phyloP scores from a whole-genome alignment of 2,329 filamentous ascomycete genomes.

The Diaporthe longicolla region DNA sequence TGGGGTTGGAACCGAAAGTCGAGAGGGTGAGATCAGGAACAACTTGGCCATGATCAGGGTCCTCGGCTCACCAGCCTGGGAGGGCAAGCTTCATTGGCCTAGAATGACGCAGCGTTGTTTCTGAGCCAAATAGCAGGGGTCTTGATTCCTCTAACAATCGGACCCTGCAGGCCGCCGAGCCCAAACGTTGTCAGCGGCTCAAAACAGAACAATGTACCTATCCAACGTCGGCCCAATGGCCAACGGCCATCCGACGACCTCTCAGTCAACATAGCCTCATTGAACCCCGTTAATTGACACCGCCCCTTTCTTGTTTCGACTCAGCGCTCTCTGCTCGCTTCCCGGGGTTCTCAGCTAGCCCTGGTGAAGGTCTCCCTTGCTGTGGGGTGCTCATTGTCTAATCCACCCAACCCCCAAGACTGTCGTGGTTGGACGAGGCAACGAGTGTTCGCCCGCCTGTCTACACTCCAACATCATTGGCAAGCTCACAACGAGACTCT shows the following conservation, averaged over 20 bases:
- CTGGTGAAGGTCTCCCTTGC: conserved; percentile 9
- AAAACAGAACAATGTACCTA: conserved; percentile 19
- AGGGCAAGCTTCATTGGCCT: conserved; percentile 29
- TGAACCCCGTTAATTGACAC: neutral
- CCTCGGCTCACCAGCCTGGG: conserved; percentile 7
- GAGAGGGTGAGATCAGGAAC: conserved; percentile 24
- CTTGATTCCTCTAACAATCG: neutral
- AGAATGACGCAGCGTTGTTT: conserved; percentile 30
- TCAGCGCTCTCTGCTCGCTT: neutral
- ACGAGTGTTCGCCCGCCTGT: neutral
- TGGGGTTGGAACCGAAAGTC: conserved; percentile 20
- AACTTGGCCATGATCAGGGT: conserved; percentile 26
- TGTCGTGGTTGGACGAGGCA: neutral
- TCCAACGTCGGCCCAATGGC: conserved; percentile 1
- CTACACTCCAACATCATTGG: neutral
- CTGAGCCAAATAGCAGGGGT: conserved; percentile 8
- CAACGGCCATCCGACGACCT: neutral
- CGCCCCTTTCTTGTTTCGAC: conserved; percentile 7
- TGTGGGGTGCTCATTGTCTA: neutral
- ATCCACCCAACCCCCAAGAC: neutral
- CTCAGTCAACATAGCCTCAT: conserved; percentile 5
- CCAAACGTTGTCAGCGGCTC: conserved; percentile 6
- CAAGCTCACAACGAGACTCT: neutral
- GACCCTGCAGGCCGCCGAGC: conserved; percentile 23
- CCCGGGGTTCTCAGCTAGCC: neutral